Conservation (phyloP, 2,329 filamentous ascomycete species). For the Sporothrix brunneoviolacea region DNA sequence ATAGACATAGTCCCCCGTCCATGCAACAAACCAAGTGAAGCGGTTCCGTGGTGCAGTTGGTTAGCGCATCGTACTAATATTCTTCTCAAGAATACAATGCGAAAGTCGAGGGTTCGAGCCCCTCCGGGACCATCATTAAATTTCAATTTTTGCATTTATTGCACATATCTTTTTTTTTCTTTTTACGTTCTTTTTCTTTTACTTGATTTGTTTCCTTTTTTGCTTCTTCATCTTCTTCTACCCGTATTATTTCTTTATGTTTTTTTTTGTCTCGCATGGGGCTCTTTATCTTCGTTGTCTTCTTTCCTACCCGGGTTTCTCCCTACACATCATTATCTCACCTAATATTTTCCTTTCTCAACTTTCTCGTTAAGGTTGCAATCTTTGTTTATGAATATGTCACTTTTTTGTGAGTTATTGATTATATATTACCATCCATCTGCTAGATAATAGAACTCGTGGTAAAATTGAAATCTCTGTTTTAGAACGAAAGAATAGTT, state of each 20-base stretch:
- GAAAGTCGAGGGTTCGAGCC: slow-evolving; percentile 22
- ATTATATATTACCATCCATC: no score
- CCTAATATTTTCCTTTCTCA: no score
- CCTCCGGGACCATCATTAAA: slow-evolving; percentile 19
- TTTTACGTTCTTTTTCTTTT: background rate
- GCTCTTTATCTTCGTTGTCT: no score
- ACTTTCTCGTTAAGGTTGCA: no score
- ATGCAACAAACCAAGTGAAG: slow-evolving; percentile 11
- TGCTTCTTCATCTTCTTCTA: background rate
- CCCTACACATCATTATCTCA: no score
- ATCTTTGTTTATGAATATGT: background rate
- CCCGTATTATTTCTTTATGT: background rate
- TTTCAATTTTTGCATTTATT: slow-evolving; percentile 12
- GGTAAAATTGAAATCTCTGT: no score
- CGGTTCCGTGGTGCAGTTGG: slow-evolving; percentile 22
- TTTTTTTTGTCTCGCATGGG: background rate
- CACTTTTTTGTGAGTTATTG: no score
- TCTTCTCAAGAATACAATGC: slow-evolving; percentile 15
- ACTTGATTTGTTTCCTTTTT: background rate
- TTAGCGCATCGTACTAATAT: slow-evolving; percentile 23
- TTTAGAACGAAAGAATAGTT: no score
- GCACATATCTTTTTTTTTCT: slow-evolving; percentile 3
- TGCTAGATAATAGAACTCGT: no score
- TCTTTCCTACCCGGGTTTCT: no score
- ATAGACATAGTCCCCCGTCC: background rate